These are phyloP conservation scores for Scheffersomyces titani DNA, from an alignment of 1,139 yeast species.

Conservation along the genomic window DNA sequence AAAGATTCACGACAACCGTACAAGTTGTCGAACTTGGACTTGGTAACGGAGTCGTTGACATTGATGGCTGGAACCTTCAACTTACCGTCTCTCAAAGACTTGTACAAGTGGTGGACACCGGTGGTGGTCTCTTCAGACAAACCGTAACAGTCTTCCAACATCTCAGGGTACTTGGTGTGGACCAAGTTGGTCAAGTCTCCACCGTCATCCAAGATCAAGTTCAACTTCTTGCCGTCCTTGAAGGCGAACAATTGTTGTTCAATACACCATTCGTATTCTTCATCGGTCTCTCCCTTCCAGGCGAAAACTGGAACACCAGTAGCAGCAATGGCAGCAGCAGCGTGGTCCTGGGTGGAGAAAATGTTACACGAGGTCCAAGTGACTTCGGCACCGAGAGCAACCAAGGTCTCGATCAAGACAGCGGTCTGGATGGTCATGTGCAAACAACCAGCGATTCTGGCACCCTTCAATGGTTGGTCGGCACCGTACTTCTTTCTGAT, in stretches of 20 bases:
- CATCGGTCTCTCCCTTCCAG: conserved; percentile 99
- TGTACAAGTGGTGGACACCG: conserved; percentile 99
- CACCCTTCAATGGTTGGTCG: conserved; percentile 96
- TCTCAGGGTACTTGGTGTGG: conserved; percentile 98
- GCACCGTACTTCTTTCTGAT: conserved; percentile 92
- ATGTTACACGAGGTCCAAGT: conserved; percentile 99
- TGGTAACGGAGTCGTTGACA: conserved; percentile 98
- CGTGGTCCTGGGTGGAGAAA: conserved; percentile 99
- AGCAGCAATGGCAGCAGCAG: conserved; percentile 99
- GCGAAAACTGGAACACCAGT: conserved; percentile 99
- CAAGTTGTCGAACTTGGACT: conserved; percentile 98
- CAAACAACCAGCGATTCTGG: conserved; percentile 98
- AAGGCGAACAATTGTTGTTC: conserved; percentile 99
- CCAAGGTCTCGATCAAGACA: conserved; percentile 95
- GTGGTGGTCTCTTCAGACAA: conserved; percentile 99
- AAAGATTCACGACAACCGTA: conserved; percentile 99
- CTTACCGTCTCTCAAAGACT: conserved; percentile 85
- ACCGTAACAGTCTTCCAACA: conserved; percentile 94
- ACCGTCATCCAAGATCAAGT: conserved; percentile 99
- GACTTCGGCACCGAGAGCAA: conserved; percentile 98
- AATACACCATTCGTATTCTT: conserved; percentile 99
- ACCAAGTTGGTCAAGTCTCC: conserved; percentile 98
- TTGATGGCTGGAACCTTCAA: conserved; percentile 99
- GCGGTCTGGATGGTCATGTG: conserved; percentile 99
- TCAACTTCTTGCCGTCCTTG: conserved; percentile 95